Base-by-base conservation (phyloP, 768 basidiomycete species). In the Hygrocybe coccinea region DNA sequence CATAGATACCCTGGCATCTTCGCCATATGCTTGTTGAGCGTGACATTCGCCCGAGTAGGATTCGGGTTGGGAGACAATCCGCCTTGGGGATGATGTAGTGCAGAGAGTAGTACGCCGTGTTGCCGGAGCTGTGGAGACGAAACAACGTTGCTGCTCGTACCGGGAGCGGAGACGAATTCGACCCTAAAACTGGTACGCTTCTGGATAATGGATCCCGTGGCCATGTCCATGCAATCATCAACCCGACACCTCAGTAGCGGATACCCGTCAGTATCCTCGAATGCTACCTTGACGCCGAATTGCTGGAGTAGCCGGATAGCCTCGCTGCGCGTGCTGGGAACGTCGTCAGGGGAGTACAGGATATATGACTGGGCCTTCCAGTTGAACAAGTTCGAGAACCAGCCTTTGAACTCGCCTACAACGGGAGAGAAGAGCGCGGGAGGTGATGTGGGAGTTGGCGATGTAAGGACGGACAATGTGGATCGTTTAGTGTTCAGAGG, bases 351-450 rank as follows among this genome's bases (percentile, higher is more conserved):
- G 3, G 87, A 89, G 65, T 84, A 86, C 19, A 82, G 64, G 29
- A 79, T 65, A 36, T 58, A 57, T 12, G 56, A 24, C 33, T 52
- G 56, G 14, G 56, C 35, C 65, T 89, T 93, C 89, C 92, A 97
- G 69, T 85, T 89, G 77, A 98, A 97, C 29, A 98, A 75, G 61
- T 89, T 95, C 19, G 91, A 90, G 71, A 98, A 95, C 95, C 95
- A 97, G 34, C 87, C 89, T 66, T 87, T 89, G 71, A 91, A 84
- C 68, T 91, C 89, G 55, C 86, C 86, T 12, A 88, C 86, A 9
- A 83, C 85, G n/a, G 87, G 87, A 14, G 87, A 83, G 6, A 81
- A 74, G 36, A 48, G 56, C 19, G 47, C 41, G 83, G 67, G 47
- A 76, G 66, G 43, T 72, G 71, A 52, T 65, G 69, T 41, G 64